Evolutionary conservation across 202 grass and related monocot genomes (phyloP).

Genomic region (Musa balbisiana): DNA sequence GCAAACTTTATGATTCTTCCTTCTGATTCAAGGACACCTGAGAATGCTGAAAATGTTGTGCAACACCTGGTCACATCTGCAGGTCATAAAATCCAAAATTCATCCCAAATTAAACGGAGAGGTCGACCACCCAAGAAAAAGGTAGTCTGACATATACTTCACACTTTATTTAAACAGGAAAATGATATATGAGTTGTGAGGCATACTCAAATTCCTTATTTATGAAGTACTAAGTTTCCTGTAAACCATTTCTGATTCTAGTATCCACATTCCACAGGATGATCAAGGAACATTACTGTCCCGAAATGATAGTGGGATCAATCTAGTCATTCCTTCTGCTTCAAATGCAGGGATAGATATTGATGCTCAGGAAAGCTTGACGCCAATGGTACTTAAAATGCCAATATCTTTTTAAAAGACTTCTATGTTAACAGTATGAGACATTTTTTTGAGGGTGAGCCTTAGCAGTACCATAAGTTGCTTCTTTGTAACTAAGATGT

Average conservation of each 20-base stretch:
- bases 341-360: background rate
- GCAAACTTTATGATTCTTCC: conserved; percentile 7
- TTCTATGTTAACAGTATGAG: background rate
- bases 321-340: conserved; percentile 4
- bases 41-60: conserved; percentile 3
- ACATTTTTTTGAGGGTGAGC: background rate
- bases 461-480: background rate
- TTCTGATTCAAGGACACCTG: conserved; percentile 7
- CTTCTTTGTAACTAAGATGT: background rate
- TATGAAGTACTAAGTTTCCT: background rate
- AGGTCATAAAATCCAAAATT: background rate
- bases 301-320: background rate
- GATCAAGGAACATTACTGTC: background rate
- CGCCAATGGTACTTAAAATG: conserved; percentile 5
- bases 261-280: background rate
- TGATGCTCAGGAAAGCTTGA: conserved; percentile 16
- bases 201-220: background rate
- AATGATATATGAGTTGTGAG: background rate
- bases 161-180: background rate
- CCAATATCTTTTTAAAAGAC: background rate
- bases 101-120: conserved; percentile 11
- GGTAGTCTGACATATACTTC: background rate
- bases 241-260: background rate
- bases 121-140: conserved; percentile 15
- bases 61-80: background rate